Base-by-base conservation (phyloP, 306 rosid species). In the Cucumis cinereus region DNA sequence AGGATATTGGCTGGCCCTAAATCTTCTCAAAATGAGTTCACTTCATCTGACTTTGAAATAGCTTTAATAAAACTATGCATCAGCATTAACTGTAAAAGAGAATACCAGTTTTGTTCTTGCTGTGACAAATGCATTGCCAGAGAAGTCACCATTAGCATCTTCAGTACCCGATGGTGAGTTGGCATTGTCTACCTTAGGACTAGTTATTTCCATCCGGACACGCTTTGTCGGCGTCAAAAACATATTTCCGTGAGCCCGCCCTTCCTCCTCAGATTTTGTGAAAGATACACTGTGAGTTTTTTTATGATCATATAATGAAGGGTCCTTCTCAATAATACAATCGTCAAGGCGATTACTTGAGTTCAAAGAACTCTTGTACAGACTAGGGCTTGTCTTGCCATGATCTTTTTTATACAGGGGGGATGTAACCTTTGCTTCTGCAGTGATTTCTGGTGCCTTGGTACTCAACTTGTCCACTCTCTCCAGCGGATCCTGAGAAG, bases 101-200 rank as follows among this genome's bases (percentile, higher is more conserved):
- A 45, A 10, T 85, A 87, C 93, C 91, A 89, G 73, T 85, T 87
- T 89, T 75, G 88, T 86, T 87, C 83, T 85, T 40, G 93, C 93
- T 70, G 89, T 89, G 49, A 89, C 96, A 83, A 93, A 93, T 36
- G 87, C 92, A 16, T 82, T 85, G 76, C 87, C 85, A 77, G 82
- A 73, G 33, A 47, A 82, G 81, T 82, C 90, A 23, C 78, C 80
- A 35, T 75, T 84, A 40, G 66, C 88, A 73, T 89, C 95, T 79
- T 89, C 95, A 19, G 84, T 82, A 80, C 75, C 80, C 47, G 79
- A 78, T 58, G 92, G 95, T 35, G 97, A 90, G 82, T 81, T 90
- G 19, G 75, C 43, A 57, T 33, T 83, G 53, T 89, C 87, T 66
- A 79, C 81, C 82, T 75, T 83, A 49, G 93, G 90, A 68, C 88